A percentile compares a stretch with the other conserved stretches of the same genome.
Evolutionary conservation across 192 early-diverging fungal genomes (phyloP).

Genomic region (Gonapodya sp.): DNA sequence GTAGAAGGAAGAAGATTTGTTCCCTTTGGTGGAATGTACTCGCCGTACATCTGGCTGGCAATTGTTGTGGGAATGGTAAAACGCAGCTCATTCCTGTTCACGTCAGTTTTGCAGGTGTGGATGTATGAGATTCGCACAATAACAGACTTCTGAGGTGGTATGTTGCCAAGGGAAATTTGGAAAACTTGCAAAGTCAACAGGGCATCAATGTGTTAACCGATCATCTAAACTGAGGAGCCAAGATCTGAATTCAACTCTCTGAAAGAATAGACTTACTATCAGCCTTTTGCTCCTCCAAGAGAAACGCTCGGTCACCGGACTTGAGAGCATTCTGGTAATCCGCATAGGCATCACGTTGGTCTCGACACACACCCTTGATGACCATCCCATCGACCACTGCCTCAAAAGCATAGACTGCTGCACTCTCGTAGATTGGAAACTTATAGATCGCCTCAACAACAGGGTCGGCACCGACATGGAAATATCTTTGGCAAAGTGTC

Average conservation of each 20-base stretch:
- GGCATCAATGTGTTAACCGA: too few relatives aligned
- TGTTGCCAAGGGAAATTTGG: conserved; percentile 37
- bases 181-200: conserved; percentile 27
- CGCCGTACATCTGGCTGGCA: conserved; percentile 28
- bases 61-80: conserved; percentile 34
- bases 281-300: conserved; percentile 13
- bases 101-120: conserved; percentile 32
- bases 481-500: not conserved
- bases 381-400: conserved; percentile 16
- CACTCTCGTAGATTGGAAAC: conserved; percentile 20
- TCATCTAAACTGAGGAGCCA: not conserved
- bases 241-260: conserved; percentile 6
- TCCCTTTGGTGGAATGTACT: not conserved
- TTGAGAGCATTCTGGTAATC: conserved; percentile 18
- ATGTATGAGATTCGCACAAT: conserved; percentile 34
- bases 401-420: conserved; percentile 22
- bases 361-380: conserved; percentile 19
- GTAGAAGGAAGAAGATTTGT: conserved; percentile 5
- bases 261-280: conserved; percentile 16
- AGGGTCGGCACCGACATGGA: not conserved
- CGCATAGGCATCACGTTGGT: conserved; percentile 13
- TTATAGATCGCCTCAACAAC: conserved; percentile 14
- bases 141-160: conserved; percentile 22
- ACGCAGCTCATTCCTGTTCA: conserved; percentile 31
- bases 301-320: conserved; percentile 16